These are phyloP conservation scores for Cucurbitaria berberidis DNA, from an alignment of 2,329 filamentous ascomycete genomes.

Conservation along the genomic window DNA sequence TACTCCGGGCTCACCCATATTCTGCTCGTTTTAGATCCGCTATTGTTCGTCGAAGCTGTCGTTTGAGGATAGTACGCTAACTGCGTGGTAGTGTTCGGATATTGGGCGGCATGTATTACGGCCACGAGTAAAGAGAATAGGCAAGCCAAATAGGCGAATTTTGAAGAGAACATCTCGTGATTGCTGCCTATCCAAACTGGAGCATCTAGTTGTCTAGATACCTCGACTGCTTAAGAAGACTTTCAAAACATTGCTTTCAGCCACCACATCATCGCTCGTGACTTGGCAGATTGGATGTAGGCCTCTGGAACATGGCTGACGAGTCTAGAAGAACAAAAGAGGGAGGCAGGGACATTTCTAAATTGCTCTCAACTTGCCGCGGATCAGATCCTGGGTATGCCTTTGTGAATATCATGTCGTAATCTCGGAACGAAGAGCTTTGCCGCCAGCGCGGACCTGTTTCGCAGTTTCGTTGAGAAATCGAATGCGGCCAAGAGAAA, in stretches of 20 bases:
- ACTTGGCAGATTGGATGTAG: constrained; percentile 2
- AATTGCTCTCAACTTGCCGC: background rate
- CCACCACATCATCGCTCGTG: constrained; percentile 1
- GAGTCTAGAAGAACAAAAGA: constrained; percentile 6
- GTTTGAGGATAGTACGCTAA: background rate
- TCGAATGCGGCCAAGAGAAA: background rate
- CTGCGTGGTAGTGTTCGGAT: constrained; percentile 4
- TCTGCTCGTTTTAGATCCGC: constrained; percentile 9
- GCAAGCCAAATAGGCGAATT: constrained; percentile 5
- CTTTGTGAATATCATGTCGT: constrained; percentile 1
- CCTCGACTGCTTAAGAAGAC: constrained; percentile 3
- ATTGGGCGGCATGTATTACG: constrained; percentile 6
- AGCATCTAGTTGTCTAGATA: background rate
- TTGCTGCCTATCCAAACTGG: background rate
- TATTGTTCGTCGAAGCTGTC: constrained; percentile 5
- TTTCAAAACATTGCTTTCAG: background rate
- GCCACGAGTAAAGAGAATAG: constrained; percentile 3
- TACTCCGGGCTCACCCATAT: constrained; percentile 47
- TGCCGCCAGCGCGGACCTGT: background rate
- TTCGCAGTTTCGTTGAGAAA: background rate
- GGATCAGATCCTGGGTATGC: constrained; percentile 8
- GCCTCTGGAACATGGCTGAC: constrained; percentile 8
- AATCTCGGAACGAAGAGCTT: background rate
- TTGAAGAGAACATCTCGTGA: constrained; percentile 12
- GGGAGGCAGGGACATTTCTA: constrained; percentile 6